Evolutionary conservation across 345 rosid species (phyloP).

Genomic region (Eucalyptus sp.): DNA sequence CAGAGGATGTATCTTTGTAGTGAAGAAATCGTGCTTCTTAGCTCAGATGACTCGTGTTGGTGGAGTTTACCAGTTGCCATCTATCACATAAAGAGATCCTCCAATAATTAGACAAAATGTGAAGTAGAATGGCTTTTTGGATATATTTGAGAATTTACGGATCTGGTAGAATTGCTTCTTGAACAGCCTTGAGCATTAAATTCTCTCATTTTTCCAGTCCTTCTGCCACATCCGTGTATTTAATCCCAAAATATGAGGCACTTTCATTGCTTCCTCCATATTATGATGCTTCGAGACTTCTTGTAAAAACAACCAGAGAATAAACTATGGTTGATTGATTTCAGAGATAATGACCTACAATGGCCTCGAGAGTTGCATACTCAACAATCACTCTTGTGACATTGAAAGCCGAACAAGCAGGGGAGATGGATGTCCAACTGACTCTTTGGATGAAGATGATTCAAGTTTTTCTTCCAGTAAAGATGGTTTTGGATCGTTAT

Average conservation of each 20-base stretch:
- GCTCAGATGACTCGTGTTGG: background rate
- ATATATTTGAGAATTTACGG: background rate
- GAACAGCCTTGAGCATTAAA: background rate
- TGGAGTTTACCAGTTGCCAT: background rate
- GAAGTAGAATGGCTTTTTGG: background rate
- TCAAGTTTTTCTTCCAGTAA: constrained; percentile 96
- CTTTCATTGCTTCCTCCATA: background rate
- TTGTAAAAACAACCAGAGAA: background rate
- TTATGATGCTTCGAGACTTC: background rate
- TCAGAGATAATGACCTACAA: constrained; percentile 74
- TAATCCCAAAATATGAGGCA: background rate
- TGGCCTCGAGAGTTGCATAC: constrained; percentile 80
- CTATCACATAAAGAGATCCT: background rate
- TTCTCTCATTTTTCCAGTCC: background rate
- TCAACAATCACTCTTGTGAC: constrained; percentile 73
- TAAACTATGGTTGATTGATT: background rate
- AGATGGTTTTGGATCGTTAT: constrained; percentile 74
- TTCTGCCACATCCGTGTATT: background rate
- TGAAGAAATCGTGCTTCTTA: background rate
- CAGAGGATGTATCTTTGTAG: background rate
- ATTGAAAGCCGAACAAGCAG: constrained; percentile 72
- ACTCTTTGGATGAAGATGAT: constrained; percentile 71
- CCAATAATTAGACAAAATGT: background rate
- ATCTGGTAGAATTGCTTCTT: background rate
- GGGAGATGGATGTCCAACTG: constrained; percentile 68